Percentiles rank a stretch among this genome's conserved stretches.
Evolutionary conservation across 73 alveolate genomes (phyloP).

Genomic region (Symbiodinium natans): DNA sequence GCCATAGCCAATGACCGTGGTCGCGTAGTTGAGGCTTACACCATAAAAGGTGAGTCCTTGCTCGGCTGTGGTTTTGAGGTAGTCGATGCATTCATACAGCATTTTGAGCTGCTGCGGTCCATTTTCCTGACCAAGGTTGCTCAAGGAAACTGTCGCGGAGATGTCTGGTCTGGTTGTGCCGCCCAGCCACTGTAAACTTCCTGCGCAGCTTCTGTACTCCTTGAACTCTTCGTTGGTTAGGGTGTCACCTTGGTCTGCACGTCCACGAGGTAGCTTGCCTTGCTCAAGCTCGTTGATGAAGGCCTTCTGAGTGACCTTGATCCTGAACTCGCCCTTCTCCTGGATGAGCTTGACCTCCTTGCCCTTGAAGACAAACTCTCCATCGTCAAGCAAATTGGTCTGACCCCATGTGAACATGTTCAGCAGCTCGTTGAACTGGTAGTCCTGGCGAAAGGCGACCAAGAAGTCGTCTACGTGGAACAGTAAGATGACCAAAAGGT

Average conservation of each 20-base stretch:
- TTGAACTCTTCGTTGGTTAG: not conserved
- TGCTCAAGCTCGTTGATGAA: slow-evolving; percentile 3
- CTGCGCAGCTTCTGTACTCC: not conserved
- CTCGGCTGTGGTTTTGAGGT: not conserved
- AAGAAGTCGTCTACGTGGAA: slow-evolving; percentile 22
- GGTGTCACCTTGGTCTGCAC: not conserved
- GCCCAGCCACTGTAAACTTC: not conserved
- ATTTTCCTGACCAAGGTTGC: not conserved
- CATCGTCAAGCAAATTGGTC: not conserved
- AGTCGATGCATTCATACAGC: slow-evolving; percentile 16
- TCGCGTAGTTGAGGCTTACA: not conserved
- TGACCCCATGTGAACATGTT: not conserved
- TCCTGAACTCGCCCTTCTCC: not conserved
- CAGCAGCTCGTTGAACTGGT: not conserved
- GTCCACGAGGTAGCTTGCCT: not conserved
- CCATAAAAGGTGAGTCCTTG: not conserved
- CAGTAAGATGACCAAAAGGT: not conserved
- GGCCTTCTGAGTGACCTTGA: slow-evolving; percentile 5
- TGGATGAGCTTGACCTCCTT: not conserved
- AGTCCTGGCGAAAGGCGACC: not conserved
- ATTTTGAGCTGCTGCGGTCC: not conserved
- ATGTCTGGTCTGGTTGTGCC: slow-evolving; percentile 14
- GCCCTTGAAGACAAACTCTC: slow-evolving; percentile 19
- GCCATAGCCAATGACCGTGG: not conserved
- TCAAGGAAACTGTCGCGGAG: not conserved